Evolutionary conservation across 2,329 filamentous ascomycete genomes (phyloP), one percentile per base, ranked within the genome.

Genomic region (Knufia fluminis): DNA sequence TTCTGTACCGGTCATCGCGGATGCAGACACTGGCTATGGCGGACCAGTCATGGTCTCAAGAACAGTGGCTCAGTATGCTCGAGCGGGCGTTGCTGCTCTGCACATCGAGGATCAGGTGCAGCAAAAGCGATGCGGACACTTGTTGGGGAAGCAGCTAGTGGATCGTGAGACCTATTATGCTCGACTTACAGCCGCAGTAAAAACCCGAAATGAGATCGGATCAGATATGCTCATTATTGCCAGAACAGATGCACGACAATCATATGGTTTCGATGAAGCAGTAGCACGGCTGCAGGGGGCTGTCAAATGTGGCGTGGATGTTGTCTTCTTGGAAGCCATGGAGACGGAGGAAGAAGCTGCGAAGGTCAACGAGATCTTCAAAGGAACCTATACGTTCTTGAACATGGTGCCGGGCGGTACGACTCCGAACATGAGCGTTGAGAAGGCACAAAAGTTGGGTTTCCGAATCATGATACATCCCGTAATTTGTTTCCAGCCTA

Each of bases 11-110:
- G 61, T 77, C 3, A 76, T 78, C 51, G 73, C 73, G 22, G 75
- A 78, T 50, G 72, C 72, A 54, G 75, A 77, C 56, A 65, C 68
- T 20, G 75, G 75, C 26, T 77, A 77, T 56, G 74, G 74, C 38
- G 73, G 74, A 0, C 66, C 67, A n/a, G 64, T 69, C 41, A 70
- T 69, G 67, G 67, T 75, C 28, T 68, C 71, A 10, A 68, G 72
- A 14, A 75, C 73, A 3, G 70, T 73, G 3, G 64, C 68, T 22
- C 65, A 71, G 43, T 78, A 78, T 61, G 70, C 71, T 20, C 70
- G 71, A 41, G 68, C 74, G 2, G 76, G 76, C 20, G 72, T 79
- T 2, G 76, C 77, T 1, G 76, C 68, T 8, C 67, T 79, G 39
- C 77, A 79, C 59, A 71, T 79, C 55, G 76, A 80, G 61, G 77